These are phyloP conservation scores for Aureobasidium sp. DNA, from an alignment of 2,329 filamentous ascomycete genomes.

Conservation along the genomic window DNA sequence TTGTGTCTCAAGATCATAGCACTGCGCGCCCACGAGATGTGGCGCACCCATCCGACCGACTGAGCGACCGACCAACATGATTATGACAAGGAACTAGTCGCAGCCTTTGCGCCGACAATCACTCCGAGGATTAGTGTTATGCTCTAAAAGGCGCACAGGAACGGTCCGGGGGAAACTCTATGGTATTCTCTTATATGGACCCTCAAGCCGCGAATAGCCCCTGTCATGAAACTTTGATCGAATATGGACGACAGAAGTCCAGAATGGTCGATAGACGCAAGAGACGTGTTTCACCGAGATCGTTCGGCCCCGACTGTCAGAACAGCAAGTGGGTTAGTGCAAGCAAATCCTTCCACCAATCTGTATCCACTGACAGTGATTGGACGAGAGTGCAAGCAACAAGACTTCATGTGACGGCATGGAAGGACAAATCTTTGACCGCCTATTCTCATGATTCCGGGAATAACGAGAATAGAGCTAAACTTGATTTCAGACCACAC, in stretches of 20 bases:
- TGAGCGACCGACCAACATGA: neutral
- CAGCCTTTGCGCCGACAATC: neutral
- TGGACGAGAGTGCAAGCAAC: no score
- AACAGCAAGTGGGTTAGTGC: neutral
- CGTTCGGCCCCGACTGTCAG: neutral
- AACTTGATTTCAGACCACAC: no score
- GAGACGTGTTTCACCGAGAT: neutral
- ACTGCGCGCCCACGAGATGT: neutral
- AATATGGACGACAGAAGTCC: neutral
- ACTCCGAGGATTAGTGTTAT: neutral
- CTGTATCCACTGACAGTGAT: no score
- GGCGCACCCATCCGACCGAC: neutral
- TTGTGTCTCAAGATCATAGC: neutral
- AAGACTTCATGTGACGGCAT: no score
- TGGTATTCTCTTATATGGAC: neutral
- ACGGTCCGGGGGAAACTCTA: neutral
- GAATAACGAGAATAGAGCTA: no score
- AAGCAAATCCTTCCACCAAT: neutral
- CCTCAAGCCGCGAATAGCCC: neutral
- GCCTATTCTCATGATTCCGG: no score
- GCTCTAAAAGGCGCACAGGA: neutral
- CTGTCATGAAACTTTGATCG: neutral
- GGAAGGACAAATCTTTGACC: no score
- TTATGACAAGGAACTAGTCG: neutral
- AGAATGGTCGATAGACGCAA: neutral